phyloP scores from a whole-genome alignment of 1,284 basidiomycete species.

The Ganoderma multipileum region DNA sequence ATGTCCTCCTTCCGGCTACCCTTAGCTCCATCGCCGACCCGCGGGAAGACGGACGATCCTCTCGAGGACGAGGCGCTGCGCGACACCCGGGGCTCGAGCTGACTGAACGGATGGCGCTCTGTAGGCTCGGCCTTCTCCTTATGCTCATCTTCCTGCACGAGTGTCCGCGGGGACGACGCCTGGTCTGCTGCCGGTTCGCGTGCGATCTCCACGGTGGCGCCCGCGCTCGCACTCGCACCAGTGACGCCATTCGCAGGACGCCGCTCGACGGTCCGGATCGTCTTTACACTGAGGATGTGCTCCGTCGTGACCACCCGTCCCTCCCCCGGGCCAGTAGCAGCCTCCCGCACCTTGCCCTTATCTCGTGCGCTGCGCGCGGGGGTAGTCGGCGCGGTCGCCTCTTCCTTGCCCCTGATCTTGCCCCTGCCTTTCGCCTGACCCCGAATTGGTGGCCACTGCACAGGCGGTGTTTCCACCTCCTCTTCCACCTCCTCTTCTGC shows the following conservation, averaged over 20 bases:
- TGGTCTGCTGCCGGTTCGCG: not conserved
- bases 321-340: not conserved
- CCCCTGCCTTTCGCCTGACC: conserved; percentile 1
- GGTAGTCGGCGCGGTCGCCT: conserved; percentile 6
- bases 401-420: conserved; percentile 2
- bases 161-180: conserved; percentile 2
- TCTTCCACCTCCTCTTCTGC: not conserved
- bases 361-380: conserved; percentile 18
- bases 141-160: conserved; percentile 5
- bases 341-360: not conserved
- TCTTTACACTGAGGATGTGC: conserved; percentile 23
- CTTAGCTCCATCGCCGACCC: not conserved
- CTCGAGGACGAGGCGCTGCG: conserved; percentile 2
- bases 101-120: conserved; percentile 34
- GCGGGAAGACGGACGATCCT: conserved; percentile 1
- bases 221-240: not conserved
- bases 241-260: not conserved
- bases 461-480: conserved; percentile 9
- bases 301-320: conserved; percentile 17
- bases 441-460: conserved; percentile 24
- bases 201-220: too few species aligned
- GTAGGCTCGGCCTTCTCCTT: conserved; percentile 5
- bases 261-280: conserved; percentile 21
- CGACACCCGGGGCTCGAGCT: conserved; percentile 8
- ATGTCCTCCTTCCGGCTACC: conserved; percentile 13